Evolutionary conservation across 352 stramenopile genomes (phyloP).

Genomic region (Pythium myriotylum): DNA sequence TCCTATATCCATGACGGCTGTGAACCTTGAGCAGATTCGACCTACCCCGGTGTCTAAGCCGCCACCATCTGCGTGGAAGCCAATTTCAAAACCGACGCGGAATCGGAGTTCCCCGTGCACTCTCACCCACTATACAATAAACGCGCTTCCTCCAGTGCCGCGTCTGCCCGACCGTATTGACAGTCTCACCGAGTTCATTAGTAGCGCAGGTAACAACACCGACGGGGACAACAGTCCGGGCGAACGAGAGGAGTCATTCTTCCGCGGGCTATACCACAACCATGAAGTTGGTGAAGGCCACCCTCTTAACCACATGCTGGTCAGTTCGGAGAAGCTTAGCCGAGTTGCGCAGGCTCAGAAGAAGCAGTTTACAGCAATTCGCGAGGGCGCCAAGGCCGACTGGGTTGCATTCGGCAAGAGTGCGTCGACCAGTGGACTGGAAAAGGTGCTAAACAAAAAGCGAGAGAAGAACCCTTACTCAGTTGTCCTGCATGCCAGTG

Average conservation of each 20-base stretch:
- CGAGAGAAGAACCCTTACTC: constrained; percentile 19
- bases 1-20: constrained; percentile 23
- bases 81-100: constrained; percentile 28
- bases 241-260: constrained; percentile 68
- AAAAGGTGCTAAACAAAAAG: constrained; percentile 38
- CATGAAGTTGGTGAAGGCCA: constrained; percentile 46
- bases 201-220: neutral
- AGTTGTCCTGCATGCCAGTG: constrained; percentile 15
- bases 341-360: constrained; percentile 25
- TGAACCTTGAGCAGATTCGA: neutral
- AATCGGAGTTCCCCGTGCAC: constrained; percentile 7
- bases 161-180: constrained; percentile 65
- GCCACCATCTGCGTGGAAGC: constrained; percentile 60
- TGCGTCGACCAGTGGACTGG: constrained; percentile 43
- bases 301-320: constrained; percentile 74
- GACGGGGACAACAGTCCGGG: neutral
- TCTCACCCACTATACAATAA: constrained; percentile 16
- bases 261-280: constrained; percentile 68
- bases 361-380: constrained; percentile 49
- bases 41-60: constrained; percentile 33
- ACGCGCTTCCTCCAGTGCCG: constrained; percentile 43
- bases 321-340: constrained; percentile 52
- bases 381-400: constrained; percentile 23
- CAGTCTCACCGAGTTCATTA: constrained; percentile 42
- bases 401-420: constrained; percentile 22